These are phyloP conservation scores for Xylaria sp. DNA, from an alignment of 2,329 filamentous ascomycete species.

Conservation along the genomic window DNA sequence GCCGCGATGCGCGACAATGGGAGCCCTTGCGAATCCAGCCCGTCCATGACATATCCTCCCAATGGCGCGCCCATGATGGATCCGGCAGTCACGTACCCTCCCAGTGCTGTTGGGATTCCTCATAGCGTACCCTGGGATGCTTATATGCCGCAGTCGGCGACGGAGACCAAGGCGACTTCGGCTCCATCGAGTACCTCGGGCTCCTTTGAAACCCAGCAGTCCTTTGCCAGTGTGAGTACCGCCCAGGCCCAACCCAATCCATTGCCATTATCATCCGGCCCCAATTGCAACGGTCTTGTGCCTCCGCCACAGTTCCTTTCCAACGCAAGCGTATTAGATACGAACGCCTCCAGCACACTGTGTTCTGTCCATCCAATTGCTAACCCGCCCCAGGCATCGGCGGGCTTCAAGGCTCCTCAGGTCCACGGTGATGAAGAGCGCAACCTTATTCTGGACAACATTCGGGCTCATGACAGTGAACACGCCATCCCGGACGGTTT, in stretches of 20 bases:
- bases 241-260: slow-evolving; percentile 62
- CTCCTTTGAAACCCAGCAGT: slow-evolving; percentile 69
- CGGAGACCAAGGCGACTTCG: slow-evolving; percentile 76
- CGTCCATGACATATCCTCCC: slow-evolving; percentile 72
- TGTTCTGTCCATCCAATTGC: slow-evolving; percentile 62
- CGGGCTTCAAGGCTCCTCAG: slow-evolving; percentile 73
- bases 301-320: slow-evolving; percentile 70
- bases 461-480: slow-evolving; percentile 78
- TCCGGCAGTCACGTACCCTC: slow-evolving; percentile 73
- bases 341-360: slow-evolving; percentile 7
- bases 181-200: slow-evolving; percentile 66
- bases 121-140: slow-evolving; percentile 86
- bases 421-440: slow-evolving; percentile 84
- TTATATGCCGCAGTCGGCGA: slow-evolving; percentile 72
- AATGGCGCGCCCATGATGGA: slow-evolving; percentile 75
- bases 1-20: slow-evolving; percentile 64
- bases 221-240: slow-evolving; percentile 62
- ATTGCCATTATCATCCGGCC: slow-evolving; percentile 65
- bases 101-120: slow-evolving; percentile 78
- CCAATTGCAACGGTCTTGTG: slow-evolving; percentile 61
- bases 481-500: slow-evolving; percentile 86
- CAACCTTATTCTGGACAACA: slow-evolving; percentile 81
- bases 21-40: slow-evolving; percentile 58
- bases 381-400: slow-evolving; percentile 71
- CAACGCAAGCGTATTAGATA: slow-evolving; percentile 58